Evolutionary conservation across 768 basidiomycete genomes (phyloP), one percentile per base, ranked within the genome.

Genomic region (Gloeophyllum trabeum): DNA sequence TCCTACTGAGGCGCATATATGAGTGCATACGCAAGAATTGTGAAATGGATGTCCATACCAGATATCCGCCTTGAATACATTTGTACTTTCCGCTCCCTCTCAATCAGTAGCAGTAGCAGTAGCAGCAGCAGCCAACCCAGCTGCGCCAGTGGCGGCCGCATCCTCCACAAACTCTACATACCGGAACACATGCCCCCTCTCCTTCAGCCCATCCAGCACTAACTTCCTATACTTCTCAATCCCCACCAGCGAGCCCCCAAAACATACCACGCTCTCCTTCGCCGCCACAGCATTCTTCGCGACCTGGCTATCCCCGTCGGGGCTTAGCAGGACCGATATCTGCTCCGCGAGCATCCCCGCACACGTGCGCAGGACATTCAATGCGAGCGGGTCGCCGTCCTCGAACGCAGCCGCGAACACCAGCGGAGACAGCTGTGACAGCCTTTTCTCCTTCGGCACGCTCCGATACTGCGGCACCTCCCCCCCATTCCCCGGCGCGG

Each of bases 401-500:
- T 76, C 69, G 59, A 88, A 86, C 4, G 84, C 86, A 1, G 82
- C 75, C 2, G 69, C 61, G 54, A 91, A 90, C n/a, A 89, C 82
- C 35, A 87, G 57, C 2, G 85, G 85, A 3, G 79, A 64, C 14
- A 89, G 76, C 25, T 74, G 70, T 3, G 85, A 86, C 10, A 90
- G 65, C 1, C 87, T 75, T 50, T 80, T 80, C 62, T 91, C 85
- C 45, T 79, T 71, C 4, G 71, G 58, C 32, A 71, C 50, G 20
- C 41, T 54, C 24, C 49, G 53, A 42, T 57, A 55, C 20, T 43
- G 46, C 19, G 48, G 51, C 14, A 40, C 42, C 28, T 30, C 10
- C 7, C 28, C 28, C 16, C 32, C 41, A 13, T 36, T 38, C 28
- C 42, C 13, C 50, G 28, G 54, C 34, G 42, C 47, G 22, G 52